Evolutionary conservation across 2,329 filamentous ascomycete genomes (phyloP).

Genomic region (Meredithiella fracta): DNA sequence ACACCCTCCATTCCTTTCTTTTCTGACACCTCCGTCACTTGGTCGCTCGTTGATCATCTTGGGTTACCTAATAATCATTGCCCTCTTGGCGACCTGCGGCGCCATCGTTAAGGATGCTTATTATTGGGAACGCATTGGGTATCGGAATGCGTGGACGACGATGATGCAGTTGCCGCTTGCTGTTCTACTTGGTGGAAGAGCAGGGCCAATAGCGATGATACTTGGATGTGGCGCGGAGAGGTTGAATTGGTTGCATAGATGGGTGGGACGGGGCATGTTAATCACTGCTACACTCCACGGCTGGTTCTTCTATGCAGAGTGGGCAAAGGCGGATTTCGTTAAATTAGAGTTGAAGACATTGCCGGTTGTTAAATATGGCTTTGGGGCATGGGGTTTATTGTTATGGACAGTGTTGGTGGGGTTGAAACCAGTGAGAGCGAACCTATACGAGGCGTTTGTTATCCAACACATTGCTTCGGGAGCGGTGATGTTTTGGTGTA

Average conservation of each 20-base stretch:
- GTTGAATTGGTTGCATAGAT: constrained; percentile 58
- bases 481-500: constrained; percentile 42
- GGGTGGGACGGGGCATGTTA: constrained; percentile 53
- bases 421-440: constrained; percentile 45
- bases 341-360: constrained; percentile 42
- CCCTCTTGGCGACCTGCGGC: constrained; percentile 38
- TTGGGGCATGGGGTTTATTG: constrained; percentile 49
- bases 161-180: constrained; percentile 48
- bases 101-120: constrained; percentile 35
- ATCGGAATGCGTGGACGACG: constrained; percentile 50
- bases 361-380: constrained; percentile 48
- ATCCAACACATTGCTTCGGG: constrained; percentile 49
- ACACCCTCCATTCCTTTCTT: constrained; percentile 29
- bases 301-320: constrained; percentile 51
- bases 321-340: constrained; percentile 43
- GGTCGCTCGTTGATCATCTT: constrained; percentile 38
- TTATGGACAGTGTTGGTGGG: constrained; percentile 49
- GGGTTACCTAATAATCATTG: constrained; percentile 41
- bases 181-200: constrained; percentile 44
- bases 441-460: constrained; percentile 54
- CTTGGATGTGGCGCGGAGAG: constrained; percentile 50
- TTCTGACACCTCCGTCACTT: constrained; percentile 41
- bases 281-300: constrained; percentile 53
- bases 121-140: constrained; percentile 49
- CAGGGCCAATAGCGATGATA: constrained; percentile 41